Evolutionary conservation across 495 filamentous ascomycete species (phyloP).

Genomic region (Podospora didyma): DNA sequence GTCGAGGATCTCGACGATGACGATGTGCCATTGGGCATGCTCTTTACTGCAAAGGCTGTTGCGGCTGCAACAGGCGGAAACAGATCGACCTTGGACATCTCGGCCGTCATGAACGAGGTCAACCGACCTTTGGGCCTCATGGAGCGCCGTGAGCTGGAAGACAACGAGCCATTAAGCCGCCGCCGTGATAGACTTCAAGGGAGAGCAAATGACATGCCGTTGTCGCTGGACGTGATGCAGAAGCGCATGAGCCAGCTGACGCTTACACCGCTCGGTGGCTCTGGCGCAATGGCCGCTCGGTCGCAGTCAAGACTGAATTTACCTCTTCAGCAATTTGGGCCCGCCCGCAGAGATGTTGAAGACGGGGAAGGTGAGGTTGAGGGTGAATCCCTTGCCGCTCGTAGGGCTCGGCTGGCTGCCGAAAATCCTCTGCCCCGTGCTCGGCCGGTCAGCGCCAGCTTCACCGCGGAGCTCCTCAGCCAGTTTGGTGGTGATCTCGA

Average conservation of each 20-base stretch:
- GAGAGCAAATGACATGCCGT: conserved; percentile 24
- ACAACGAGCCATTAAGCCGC: conserved; percentile 81
- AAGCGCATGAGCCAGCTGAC: conserved; percentile 42
- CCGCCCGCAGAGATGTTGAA: conserved; percentile 8
- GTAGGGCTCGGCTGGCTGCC: conserved; percentile 64
- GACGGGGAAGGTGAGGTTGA: conserved; percentile 53
- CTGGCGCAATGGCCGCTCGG: conserved; percentile 13
- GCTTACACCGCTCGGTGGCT: conserved; percentile 18
- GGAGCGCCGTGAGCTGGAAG: conserved; percentile 79
- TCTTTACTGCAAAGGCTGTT: conserved; percentile 60
- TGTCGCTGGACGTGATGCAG: conserved; percentile 21
- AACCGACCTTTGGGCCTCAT: conserved; percentile 78
- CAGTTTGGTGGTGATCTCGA: conserved; percentile 55
- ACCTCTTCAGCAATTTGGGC: conserved; percentile 6
- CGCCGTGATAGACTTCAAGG: conserved; percentile 76
- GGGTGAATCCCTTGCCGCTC: conserved; percentile 74
- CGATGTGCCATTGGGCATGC: conserved; percentile 81
- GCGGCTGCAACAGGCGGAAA: conserved; percentile 29
- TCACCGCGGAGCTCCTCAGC: conserved; percentile 73
- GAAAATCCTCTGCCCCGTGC: conserved; percentile 45
- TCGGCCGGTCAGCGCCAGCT: conserved; percentile 65
- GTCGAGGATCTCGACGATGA: conserved; percentile 55
- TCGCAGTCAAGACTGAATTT: conserved; percentile 24
- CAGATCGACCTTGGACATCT: conserved; percentile 35
- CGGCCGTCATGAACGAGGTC: conserved; percentile 44